phyloP scores from a whole-genome alignment of 176 grass and related monocot species.

The Musa schizocarpa region DNA sequence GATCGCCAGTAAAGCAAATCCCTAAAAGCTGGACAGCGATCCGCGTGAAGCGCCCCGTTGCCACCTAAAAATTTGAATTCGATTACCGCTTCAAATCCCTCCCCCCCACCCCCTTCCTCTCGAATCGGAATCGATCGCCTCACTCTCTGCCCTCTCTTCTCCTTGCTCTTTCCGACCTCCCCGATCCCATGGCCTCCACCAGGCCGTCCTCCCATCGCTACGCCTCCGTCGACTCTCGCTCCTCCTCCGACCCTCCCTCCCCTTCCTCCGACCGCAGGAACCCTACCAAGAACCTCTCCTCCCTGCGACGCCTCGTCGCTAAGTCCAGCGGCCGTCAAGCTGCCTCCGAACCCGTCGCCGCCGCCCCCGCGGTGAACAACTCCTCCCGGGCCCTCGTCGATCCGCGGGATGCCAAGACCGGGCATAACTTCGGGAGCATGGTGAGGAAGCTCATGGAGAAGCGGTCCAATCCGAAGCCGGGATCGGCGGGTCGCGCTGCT shows the following conservation, averaged over 20 bases:
- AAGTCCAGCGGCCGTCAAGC: neutral
- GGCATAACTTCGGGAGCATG: neutral
- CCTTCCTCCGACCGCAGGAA: constrained; percentile 1
- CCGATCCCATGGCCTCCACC: constrained; percentile 1
- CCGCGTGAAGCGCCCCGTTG: too few relatives aligned
- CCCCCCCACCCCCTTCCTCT: too few relatives aligned
- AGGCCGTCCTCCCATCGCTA: constrained; percentile 32
- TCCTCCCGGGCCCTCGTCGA: neutral
- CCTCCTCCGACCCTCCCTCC: neutral
- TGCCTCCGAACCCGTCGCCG: neutral
- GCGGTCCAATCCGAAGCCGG: neutral
- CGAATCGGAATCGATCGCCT: too few relatives aligned
- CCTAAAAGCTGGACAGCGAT: too few relatives aligned
- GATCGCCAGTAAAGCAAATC: too few relatives aligned
- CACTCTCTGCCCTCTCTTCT: neutral
- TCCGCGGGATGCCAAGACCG: neutral
- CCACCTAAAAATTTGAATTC: too few relatives aligned
- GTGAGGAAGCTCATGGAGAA: constrained; percentile 1
- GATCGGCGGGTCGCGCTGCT: neutral
- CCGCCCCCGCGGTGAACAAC: neutral
- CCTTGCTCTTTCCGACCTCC: neutral
- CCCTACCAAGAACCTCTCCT: neutral
- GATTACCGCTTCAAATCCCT: too few relatives aligned
- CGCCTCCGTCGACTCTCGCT: neutral
- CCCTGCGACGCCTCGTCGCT: neutral